phyloP scores from a whole-genome alignment of 306 rosid genomes.

The Begonia fuchsioides region DNA sequence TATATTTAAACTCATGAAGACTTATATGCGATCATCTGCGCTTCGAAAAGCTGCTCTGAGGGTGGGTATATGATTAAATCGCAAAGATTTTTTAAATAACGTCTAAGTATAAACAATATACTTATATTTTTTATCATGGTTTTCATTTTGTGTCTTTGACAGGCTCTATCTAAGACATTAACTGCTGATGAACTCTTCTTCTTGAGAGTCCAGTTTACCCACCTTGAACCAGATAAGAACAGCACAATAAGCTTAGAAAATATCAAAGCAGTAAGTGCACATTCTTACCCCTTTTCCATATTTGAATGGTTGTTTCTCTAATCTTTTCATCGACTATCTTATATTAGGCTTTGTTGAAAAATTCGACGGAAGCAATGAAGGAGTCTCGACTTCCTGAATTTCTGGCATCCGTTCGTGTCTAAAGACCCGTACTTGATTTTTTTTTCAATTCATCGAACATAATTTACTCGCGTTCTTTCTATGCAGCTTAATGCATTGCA shows the following conservation, averaged over 20 bases:
- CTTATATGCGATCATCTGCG: conserved; percentile 77
- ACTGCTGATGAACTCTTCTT: conserved; percentile 45
- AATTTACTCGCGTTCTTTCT: too few relatives aligned
- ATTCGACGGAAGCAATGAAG: too few relatives aligned
- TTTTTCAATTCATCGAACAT: too few relatives aligned
- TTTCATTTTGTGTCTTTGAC: conserved; percentile 19
- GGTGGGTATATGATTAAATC: conserved; percentile 32
- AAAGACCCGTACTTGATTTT: too few relatives aligned
- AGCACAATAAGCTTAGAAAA: conserved; percentile 68
- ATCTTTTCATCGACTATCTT: too few relatives aligned
- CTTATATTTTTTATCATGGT: too few relatives aligned
- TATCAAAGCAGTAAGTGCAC: conserved; percentile 43
- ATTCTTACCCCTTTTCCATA: too few relatives aligned
- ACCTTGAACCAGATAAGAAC: conserved; percentile 68
- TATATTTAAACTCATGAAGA: conserved; percentile 73
- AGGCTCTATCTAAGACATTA: conserved; percentile 82
- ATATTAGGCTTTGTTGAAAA: too few relatives aligned
- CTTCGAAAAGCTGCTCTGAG: conserved; percentile 81
- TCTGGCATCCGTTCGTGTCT: too few relatives aligned
- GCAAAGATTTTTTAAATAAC: background rate
- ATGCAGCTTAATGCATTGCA: conserved; percentile 52
- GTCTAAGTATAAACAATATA: too few relatives aligned
- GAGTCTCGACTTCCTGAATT: too few relatives aligned
- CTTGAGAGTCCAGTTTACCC: conserved; percentile 60
- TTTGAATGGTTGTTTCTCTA: too few relatives aligned